phyloP scores from a whole-genome alignment of 202 grass and related monocot genomes.

The Elaeis oleifera region DNA sequence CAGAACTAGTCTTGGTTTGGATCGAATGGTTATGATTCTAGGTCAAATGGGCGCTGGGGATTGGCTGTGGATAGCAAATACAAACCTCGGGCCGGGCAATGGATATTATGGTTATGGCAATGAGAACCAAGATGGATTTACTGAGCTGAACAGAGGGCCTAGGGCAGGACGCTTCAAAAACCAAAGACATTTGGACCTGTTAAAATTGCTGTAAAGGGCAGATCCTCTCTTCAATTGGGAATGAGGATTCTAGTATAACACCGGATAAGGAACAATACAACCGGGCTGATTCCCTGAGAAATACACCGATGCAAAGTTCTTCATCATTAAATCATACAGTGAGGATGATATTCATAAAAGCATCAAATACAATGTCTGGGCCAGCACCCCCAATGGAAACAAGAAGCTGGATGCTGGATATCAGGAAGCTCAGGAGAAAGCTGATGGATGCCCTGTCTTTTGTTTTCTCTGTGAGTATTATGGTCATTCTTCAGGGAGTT shows the following conservation, averaged over 20 bases:
- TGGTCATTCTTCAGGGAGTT: not conserved
- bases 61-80: slow-evolving; percentile 50
- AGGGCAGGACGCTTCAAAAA: slow-evolving; percentile 52
- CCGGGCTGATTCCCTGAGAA: slow-evolving; percentile 45
- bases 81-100: slow-evolving; percentile 42
- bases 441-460: slow-evolving; percentile 46
- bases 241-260: slow-evolving; percentile 19
- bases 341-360: slow-evolving; percentile 90
- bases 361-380: slow-evolving; percentile 83
- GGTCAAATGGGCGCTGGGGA: slow-evolving; percentile 46
- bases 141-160: slow-evolving; percentile 69
- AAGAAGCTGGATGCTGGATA: slow-evolving; percentile 77
- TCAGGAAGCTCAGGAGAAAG: slow-evolving; percentile 55
- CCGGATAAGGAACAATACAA: slow-evolving; percentile 57
- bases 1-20: slow-evolving; percentile 29
- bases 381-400: slow-evolving; percentile 77
- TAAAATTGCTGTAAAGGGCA: slow-evolving; percentile 67
- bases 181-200: slow-evolving; percentile 55
- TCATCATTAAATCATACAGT: slow-evolving; percentile 73
- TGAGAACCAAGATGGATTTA: slow-evolving; percentile 51
- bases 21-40: slow-evolving; percentile 42
- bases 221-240: slow-evolving; percentile 39
- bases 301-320: slow-evolving; percentile 68
- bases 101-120: slow-evolving; percentile 53
- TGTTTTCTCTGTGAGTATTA: slow-evolving; percentile 61